Conservation (phyloP, 2,329 filamentous ascomycete species). For the Alternaria solani region DNA sequence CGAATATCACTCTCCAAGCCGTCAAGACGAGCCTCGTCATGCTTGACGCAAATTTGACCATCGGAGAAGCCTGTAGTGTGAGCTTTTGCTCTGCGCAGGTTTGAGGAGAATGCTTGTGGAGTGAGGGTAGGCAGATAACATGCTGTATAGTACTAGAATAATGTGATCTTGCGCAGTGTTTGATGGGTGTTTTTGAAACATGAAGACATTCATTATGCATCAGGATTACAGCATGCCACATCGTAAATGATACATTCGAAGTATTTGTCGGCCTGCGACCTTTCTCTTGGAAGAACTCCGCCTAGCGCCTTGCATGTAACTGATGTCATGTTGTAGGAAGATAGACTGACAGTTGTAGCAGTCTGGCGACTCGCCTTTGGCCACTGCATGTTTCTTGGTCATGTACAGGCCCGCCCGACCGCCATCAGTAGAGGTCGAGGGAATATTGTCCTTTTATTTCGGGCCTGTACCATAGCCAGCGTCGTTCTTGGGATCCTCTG, state of each 20-base stretch:
- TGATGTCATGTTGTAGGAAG: neutral
- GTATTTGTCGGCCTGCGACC: neutral
- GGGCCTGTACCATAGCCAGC: constrained; percentile 37
- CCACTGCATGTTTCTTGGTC: neutral
- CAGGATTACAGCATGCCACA: neutral
- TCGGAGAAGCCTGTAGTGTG: neutral
- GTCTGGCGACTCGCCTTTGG: neutral
- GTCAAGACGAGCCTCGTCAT: neutral
- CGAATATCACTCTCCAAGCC: too few species aligned
- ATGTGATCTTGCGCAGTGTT: neutral
- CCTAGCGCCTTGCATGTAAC: constrained; percentile 1
- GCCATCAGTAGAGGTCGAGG: neutral
- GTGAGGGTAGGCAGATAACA: neutral
- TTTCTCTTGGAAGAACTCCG: neutral
- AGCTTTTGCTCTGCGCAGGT: neutral
- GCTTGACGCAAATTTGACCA: neutral
- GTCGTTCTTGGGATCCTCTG: constrained; percentile 30
- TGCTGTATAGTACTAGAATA: constrained; percentile 1
- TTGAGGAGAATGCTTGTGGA: neutral
- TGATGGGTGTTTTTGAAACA: neutral
- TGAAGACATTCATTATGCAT: neutral
- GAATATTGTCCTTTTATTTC: constrained; percentile 10
- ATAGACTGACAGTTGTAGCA: neutral
- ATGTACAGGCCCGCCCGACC: neutral
- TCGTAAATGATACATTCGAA: neutral